These are phyloP conservation scores for Pseudogymnoascus sp. DNA, from an alignment of 2,329 filamentous ascomycete genomes.

Conservation along the genomic window DNA sequence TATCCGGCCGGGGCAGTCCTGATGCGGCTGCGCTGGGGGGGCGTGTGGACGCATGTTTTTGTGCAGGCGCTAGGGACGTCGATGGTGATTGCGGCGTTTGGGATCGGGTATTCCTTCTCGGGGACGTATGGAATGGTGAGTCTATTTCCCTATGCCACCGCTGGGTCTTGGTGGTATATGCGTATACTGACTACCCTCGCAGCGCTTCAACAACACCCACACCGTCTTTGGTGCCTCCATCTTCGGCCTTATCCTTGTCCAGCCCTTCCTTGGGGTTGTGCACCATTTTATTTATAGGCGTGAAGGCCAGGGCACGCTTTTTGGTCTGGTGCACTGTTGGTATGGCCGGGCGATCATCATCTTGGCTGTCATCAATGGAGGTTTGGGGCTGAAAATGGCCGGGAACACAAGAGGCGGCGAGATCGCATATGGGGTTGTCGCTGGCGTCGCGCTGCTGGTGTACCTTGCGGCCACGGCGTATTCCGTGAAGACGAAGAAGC, in stretches of 20 bases:
- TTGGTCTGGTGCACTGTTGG: slow-evolving; percentile 54
- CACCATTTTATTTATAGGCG: slow-evolving; percentile 46
- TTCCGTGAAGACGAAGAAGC: not conserved
- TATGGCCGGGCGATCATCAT: slow-evolving; percentile 51
- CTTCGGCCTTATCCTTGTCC: slow-evolving; percentile 49
- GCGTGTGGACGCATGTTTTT: slow-evolving; percentile 39
- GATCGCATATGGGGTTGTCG: slow-evolving; percentile 48
- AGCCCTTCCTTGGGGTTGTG: slow-evolving; percentile 48
- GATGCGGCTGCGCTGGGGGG: slow-evolving; percentile 38
- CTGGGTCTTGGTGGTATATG: not conserved
- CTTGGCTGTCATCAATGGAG: slow-evolving; percentile 55
- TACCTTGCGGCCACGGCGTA: slow-evolving; percentile 31
- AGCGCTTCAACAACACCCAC: slow-evolving; percentile 41
- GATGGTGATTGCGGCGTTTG: slow-evolving; percentile 53
- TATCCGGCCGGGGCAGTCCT: slow-evolving; percentile 53
- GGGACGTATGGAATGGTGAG: slow-evolving; percentile 35
- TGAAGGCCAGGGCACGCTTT: slow-evolving; percentile 29
- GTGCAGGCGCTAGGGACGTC: slow-evolving; percentile 47
- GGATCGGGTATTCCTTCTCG: slow-evolving; percentile 43
- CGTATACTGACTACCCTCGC: not conserved
- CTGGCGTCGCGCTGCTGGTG: slow-evolving; percentile 37
- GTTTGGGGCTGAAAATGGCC: slow-evolving; percentile 48
- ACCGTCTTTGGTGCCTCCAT: slow-evolving; percentile 36
- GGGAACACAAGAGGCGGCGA: slow-evolving; percentile 30
- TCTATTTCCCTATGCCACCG: slow-evolving; percentile 14